phyloP scores from a whole-genome alignment of 139 green algal species.

The Haematococcus sp. region DNA sequence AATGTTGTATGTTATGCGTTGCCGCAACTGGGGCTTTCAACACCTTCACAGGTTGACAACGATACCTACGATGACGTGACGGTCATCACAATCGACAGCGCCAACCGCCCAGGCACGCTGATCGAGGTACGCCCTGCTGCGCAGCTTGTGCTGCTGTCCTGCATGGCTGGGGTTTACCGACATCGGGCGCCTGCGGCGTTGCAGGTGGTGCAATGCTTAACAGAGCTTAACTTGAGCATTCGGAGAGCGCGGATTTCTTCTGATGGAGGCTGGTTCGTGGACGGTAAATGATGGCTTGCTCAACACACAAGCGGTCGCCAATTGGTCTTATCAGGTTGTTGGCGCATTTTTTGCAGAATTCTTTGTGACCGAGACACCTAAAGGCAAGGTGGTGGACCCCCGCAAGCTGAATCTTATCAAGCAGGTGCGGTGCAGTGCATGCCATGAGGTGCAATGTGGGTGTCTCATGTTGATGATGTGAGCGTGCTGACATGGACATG shows the following conservation, averaged over 20 bases:
- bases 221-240: constrained; percentile 87
- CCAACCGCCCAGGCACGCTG: constrained; percentile 93
- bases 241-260: constrained; percentile 78
- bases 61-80: constrained; percentile 66
- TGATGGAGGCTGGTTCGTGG: constrained; percentile 96
- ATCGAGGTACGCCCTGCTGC: constrained; percentile 71
- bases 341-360: constrained; percentile 69
- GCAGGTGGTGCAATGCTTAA: constrained; percentile 95
- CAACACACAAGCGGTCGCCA: too few species aligned
- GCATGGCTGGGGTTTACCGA: background rate
- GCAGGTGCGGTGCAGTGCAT: constrained; percentile 34
- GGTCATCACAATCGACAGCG: constrained; percentile 87
- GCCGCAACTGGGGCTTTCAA: background rate
- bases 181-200: background rate
- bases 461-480: too few species aligned
- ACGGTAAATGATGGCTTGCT: constrained; percentile 83
- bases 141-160: background rate
- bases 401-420: constrained; percentile 78
- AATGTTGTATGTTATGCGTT: too few species aligned
- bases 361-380: constrained; percentile 74
- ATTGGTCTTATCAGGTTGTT: too few species aligned
- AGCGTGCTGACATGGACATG: too few species aligned
- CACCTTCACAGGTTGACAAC: constrained; percentile 67
- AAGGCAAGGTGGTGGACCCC: constrained; percentile 71
- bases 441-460: too few species aligned